Percentiles rank a stretch among this genome's conserved stretches.
These are phyloP conservation scores for Ramichloridium luteum DNA, from an alignment of 2,329 filamentous ascomycete species.

Conservation along the genomic window DNA sequence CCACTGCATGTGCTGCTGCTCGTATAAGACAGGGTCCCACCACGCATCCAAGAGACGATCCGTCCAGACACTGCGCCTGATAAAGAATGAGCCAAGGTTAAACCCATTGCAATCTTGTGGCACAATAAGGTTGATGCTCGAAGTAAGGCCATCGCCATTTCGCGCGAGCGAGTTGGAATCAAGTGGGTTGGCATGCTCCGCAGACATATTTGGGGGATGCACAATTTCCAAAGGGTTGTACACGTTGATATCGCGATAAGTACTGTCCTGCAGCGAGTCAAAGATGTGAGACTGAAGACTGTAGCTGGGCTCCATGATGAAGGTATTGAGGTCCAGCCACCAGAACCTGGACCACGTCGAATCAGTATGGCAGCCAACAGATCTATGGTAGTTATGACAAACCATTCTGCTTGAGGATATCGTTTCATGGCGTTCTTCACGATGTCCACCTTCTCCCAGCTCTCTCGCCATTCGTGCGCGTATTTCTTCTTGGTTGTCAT, in stretches of 20 bases:
- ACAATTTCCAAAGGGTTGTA: slow-evolving; percentile 92
- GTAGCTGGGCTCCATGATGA: slow-evolving; percentile 90
- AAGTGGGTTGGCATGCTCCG: slow-evolving; percentile 44
- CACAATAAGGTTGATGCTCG: slow-evolving; percentile 77
- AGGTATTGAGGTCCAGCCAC: slow-evolving; percentile 97
- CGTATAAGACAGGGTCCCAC: slow-evolving; percentile 97
- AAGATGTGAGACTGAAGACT: slow-evolving; percentile 88
- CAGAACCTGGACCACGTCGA: slow-evolving; percentile 62
- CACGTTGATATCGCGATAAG: slow-evolving; percentile 90
- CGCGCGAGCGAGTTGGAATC: slow-evolving; percentile 61
- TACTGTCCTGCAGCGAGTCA: slow-evolving; percentile 57
- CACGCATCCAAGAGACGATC: slow-evolving; percentile 87
- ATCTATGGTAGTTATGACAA: slow-evolving; percentile 29
- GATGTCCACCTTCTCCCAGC: slow-evolving; percentile 97
- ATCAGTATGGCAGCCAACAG: neutral
- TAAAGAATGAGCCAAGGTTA: slow-evolving; percentile 91
- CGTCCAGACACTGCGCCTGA: slow-evolving; percentile 75
- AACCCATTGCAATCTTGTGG: slow-evolving; percentile 93
- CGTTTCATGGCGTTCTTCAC: slow-evolving; percentile 80
- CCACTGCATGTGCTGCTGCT: slow-evolving; percentile 98
- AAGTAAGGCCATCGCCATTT: slow-evolving; percentile 61
- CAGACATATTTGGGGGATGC: slow-evolving; percentile 54
- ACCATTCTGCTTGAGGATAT: slow-evolving; percentile 95
- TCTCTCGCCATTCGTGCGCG: slow-evolving; percentile 96
- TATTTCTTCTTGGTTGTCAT: slow-evolving; percentile 99